Evolutionary conservation across 2,329 filamentous ascomycete species (phyloP), one percentile per base, ranked within the genome.

Genomic region (Biscogniauxia mediterranea): DNA sequence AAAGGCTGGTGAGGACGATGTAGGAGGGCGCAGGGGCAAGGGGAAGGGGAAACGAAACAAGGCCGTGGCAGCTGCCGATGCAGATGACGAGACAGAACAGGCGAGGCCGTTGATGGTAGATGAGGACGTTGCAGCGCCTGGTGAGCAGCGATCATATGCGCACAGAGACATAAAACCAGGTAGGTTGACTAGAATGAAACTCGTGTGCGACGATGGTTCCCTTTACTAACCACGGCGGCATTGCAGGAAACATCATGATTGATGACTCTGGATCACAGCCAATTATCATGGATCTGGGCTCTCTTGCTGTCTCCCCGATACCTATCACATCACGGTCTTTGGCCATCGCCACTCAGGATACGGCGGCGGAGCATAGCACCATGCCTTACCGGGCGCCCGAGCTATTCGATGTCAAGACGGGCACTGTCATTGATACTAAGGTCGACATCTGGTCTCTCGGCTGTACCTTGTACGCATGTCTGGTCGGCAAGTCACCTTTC

Each of bases 331-430:
- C 91, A 19, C 89, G 94, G 63, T 96, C 92, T 2, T 84, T 96
- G 58, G 95, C 95, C 52, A 86, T 99, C 54, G 92, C 93, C 57
- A 91, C 96, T 42, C 95, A 98, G 78, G 95, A 99, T 76, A 91
- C 87, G 50, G 95, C 95, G 21, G 95, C 94, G 58, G 95, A 99
- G 76, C 94, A 98, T 81, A 94, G 89, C 66, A 99, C 95, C 50
- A 98, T 99, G 94, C 93, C 95, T 0, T 99, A 99, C 79, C 92
- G 95, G 62, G 95, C 95, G 1, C 95, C 95, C 0, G 95, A 99
- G 78, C 88, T 99, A 63, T 99, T 99, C 77, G 95, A 99, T 75
- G 95, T 98, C 60, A 96, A 96, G 78, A 97, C 93, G 2, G 94
- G 92, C 64, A 89, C 89, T 55, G 86, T 92, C 56, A 90, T 99